These are phyloP conservation scores for Arthroderma uncinatum DNA, from an alignment of 2,329 filamentous ascomycete species.

Conservation along the genomic window DNA sequence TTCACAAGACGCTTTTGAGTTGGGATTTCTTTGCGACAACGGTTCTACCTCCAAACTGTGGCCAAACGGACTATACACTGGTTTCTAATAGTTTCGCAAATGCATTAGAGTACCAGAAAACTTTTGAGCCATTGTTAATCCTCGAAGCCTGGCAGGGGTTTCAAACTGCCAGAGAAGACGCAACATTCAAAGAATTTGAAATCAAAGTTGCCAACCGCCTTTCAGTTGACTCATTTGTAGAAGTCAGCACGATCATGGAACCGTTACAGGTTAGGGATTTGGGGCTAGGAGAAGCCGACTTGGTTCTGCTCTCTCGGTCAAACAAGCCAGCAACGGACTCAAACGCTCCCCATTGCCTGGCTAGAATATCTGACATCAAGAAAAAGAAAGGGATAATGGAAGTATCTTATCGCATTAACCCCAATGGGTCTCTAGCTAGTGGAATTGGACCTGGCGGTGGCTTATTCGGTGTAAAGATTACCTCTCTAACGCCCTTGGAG, in stretches of 20 bases:
- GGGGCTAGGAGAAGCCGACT: constrained; percentile 69
- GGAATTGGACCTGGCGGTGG: constrained; percentile 58
- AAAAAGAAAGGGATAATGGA: constrained; percentile 74
- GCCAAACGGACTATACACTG: constrained; percentile 57
- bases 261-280: constrained; percentile 59
- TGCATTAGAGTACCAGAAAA: constrained; percentile 69
- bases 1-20: constrained; percentile 76
- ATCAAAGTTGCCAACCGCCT: constrained; percentile 80
- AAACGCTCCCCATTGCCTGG: constrained; percentile 67
- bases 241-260: constrained; percentile 76
- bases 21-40: constrained; percentile 94
- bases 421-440: constrained; percentile 51
- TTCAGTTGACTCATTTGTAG: constrained; percentile 84
- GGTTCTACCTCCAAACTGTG: constrained; percentile 66
- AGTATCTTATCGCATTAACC: constrained; percentile 72
- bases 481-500: constrained; percentile 88
- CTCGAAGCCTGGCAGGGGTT: constrained; percentile 95
- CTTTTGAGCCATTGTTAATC: constrained; percentile 79
- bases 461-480: constrained; percentile 69
- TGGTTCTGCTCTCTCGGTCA: constrained; percentile 71
- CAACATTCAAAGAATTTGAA: constrained; percentile 66
- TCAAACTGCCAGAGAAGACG: constrained; percentile 78
- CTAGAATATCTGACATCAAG: constrained; percentile 66
- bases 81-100: constrained; percentile 70
- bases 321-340: constrained; percentile 56